These are phyloP conservation scores for Salinomyces thailandicus DNA, from an alignment of 2,329 filamentous ascomycete genomes.

Conservation along the genomic window DNA sequence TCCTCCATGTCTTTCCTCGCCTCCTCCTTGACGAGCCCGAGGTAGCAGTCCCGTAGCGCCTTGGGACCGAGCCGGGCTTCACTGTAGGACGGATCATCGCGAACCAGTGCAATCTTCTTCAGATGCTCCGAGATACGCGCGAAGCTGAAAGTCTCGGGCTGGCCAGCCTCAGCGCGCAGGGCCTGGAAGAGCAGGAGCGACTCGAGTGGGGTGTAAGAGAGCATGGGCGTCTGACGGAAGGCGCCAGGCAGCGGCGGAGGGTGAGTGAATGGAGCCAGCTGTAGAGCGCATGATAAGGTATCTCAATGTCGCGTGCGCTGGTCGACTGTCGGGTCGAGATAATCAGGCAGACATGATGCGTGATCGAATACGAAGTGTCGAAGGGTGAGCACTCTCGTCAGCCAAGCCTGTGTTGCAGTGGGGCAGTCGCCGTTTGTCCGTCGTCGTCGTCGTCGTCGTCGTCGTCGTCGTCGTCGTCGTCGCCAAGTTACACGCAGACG, in stretches of 20 bases:
- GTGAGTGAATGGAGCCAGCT: not conserved
- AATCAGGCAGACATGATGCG: not conserved
- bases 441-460: too few relatives aligned
- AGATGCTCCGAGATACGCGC: constrained; percentile 62
- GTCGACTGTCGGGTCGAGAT: too few relatives aligned
- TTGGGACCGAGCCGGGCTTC: constrained; percentile 63
- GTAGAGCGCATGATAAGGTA: too few relatives aligned
- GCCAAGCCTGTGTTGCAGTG: too few relatives aligned
- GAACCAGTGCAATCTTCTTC: constrained; percentile 62
- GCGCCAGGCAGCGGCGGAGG: not conserved
- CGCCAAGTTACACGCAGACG: too few relatives aligned
- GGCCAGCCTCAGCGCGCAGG: constrained; percentile 56
- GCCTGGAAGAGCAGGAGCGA: constrained; percentile 76
- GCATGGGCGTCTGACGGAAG: constrained; percentile 17
- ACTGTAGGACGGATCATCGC: constrained; percentile 61
- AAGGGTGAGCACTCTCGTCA: too few relatives aligned
- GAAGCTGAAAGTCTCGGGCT: constrained; percentile 51
- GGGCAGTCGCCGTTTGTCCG: too few relatives aligned
- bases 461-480: too few relatives aligned
- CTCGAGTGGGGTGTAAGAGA: constrained; percentile 74
- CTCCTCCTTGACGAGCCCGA: constrained; percentile 66
- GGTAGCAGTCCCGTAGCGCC: constrained; percentile 67
- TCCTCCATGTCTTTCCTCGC: constrained; percentile 35
- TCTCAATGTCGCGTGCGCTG: too few relatives aligned
- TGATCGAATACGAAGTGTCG: too few relatives aligned